These are phyloP conservation scores for Zizania palustris DNA, from an alignment of 202 grass and related monocot genomes.

Conservation along the genomic window DNA sequence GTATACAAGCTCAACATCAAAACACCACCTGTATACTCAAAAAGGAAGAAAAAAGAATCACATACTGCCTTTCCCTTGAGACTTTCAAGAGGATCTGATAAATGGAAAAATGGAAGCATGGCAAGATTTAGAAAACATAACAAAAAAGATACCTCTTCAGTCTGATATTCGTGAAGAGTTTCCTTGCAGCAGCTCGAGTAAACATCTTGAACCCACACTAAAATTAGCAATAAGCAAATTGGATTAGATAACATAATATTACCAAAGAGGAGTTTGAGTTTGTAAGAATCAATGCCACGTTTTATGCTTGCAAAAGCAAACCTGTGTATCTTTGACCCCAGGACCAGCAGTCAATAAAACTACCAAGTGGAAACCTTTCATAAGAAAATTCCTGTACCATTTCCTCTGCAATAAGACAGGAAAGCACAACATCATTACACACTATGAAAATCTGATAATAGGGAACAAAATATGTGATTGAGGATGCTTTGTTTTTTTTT, in stretches of 20 bases:
- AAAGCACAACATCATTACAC: conserved; percentile 9
- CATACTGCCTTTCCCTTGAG: neutral
- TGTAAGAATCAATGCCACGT: neutral
- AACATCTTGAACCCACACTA: conserved; percentile 99
- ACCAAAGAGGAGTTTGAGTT: conserved; percentile 7
- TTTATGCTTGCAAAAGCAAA: conserved; percentile 41
- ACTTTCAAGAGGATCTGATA: neutral
- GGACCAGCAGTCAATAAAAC: conserved; percentile 85
- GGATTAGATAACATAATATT: neutral
- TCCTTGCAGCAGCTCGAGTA: conserved; percentile 79
- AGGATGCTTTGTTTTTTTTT: neutral
- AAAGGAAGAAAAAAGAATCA: neutral
- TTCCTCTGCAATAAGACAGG: conserved; percentile 71
- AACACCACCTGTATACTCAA: conserved; percentile 71
- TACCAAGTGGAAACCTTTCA: conserved; percentile 98
- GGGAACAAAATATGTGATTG: neutral
- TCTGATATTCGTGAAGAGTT: conserved; percentile 94
- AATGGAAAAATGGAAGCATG: neutral
- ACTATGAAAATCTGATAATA: neutral
- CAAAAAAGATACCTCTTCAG: conserved; percentile 66
- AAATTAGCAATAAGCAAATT: conserved; percentile 29
- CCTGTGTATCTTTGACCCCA: conserved; percentile 88
- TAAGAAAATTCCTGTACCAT: conserved; percentile 90
- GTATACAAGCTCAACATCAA: conserved; percentile 93
- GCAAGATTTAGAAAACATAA: neutral